A percentile compares a stretch with the other conserved stretches of the same genome.
phyloP scores from a whole-genome alignment of 495 filamentous ascomycete genomes.

The Penicillium taxi region DNA sequence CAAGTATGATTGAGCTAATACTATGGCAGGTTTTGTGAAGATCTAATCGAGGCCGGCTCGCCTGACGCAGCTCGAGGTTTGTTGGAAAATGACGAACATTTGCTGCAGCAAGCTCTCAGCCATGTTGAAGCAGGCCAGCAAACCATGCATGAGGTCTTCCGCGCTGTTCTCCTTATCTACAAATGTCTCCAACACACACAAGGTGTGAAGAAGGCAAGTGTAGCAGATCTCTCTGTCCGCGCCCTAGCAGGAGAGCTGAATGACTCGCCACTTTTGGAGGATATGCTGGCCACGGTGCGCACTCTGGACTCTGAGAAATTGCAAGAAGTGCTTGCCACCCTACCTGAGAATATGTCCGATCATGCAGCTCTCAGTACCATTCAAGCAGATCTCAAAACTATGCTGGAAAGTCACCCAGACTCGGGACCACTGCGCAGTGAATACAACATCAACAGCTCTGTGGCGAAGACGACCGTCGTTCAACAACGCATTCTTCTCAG shows the following conservation, averaged over 20 bases:
- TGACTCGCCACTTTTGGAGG: slow-evolving; percentile 43
- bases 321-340: slow-evolving; percentile 10
- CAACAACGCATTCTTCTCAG: slow-evolving; percentile 82
- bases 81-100: slow-evolving; percentile 45
- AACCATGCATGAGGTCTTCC: slow-evolving; percentile 38
- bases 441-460: slow-evolving; percentile 61
- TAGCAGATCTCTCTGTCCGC: slow-evolving; percentile 49
- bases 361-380: slow-evolving; percentile 16
- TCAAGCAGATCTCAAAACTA: slow-evolving; percentile 20
- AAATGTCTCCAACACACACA: slow-evolving; percentile 35
- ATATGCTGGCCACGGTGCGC: slow-evolving; percentile 45
- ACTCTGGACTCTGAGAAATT: slow-evolving; percentile 40
- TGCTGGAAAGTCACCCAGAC: slow-evolving; percentile 33
- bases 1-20: slow-evolving; percentile 1
- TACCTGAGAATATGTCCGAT: slow-evolving; percentile 14
- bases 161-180: slow-evolving; percentile 40
- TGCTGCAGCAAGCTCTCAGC: slow-evolving; percentile 29
- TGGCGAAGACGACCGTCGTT: slow-evolving; percentile 74
- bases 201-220: slow-evolving; percentile 26
- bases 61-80: slow-evolving; percentile 33
- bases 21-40: slow-evolving; percentile 36
- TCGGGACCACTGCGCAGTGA: slow-evolving; percentile 58
- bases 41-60: slow-evolving; percentile 35
- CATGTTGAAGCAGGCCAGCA: slow-evolving; percentile 30
- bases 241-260: slow-evolving; percentile 50